Conservation (phyloP, 116 monocot species). For the Phalaenopsis hybrid region DNA sequence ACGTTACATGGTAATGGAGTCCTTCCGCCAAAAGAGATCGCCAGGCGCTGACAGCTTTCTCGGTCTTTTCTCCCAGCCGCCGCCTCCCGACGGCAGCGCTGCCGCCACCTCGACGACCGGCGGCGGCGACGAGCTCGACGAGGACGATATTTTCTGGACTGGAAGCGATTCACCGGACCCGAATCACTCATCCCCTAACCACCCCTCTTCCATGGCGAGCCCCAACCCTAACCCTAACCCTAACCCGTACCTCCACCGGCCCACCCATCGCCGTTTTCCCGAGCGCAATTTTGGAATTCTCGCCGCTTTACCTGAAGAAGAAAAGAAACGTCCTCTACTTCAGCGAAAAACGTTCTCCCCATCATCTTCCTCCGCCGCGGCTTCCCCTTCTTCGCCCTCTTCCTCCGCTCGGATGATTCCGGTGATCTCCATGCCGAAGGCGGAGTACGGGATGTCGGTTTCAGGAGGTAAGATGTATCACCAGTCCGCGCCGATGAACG, state of each 20-base stretch:
- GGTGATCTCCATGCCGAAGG: constrained; percentile 26
- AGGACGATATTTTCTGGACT: constrained; percentile 33
- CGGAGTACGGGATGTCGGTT: constrained; percentile 3
- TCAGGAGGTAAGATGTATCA: constrained; percentile 10
- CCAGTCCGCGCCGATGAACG: constrained; percentile 41
- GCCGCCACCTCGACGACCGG: neutral
- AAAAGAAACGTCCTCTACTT: neutral
- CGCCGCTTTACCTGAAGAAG: constrained; percentile 37
- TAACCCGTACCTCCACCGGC: constrained; percentile 6
- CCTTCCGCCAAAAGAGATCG: constrained; percentile 17
- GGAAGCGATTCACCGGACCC: constrained; percentile 4
- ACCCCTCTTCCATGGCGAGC: neutral
- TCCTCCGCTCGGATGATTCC: constrained; percentile 25
- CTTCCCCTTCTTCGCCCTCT: constrained; percentile 6
- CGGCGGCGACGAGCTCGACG: constrained; percentile 23
- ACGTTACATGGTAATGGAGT: neutral
- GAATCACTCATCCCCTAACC: neutral
- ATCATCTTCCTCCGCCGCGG: constrained; percentile 9
- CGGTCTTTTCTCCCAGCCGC: constrained; percentile 1
- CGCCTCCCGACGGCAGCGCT: neutral
- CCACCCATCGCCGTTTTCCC: neutral
- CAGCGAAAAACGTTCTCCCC: constrained; percentile 6
- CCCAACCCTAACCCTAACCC: constrained; percentile 7
- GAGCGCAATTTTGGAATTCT: constrained; percentile 25
- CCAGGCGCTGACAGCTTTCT: constrained; percentile 23